These are phyloP conservation scores for Suhomyces atakaporum DNA, from an alignment of 1,139 yeast genomes.

Conservation along the genomic window DNA sequence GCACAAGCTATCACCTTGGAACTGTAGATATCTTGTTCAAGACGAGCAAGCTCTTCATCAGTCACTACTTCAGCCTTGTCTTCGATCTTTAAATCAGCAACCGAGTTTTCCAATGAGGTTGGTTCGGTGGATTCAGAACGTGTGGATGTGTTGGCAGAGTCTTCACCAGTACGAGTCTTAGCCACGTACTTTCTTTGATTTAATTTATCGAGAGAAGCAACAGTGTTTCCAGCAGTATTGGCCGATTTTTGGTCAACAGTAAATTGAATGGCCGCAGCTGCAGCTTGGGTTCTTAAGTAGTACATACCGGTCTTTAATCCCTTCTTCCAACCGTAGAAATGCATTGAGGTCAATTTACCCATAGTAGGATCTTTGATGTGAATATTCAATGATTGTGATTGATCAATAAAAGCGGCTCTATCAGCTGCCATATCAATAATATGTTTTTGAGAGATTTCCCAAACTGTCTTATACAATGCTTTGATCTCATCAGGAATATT, in stretches of 20 bases:
- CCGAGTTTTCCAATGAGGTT: slow-evolving; percentile 49
- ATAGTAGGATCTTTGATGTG: slow-evolving; percentile 84
- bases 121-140: slow-evolving; percentile 50
- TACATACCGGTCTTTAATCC: slow-evolving; percentile 99
- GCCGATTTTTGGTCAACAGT: slow-evolving; percentile 50
- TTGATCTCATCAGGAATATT: slow-evolving; percentile 78
- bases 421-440: slow-evolving; percentile 96
- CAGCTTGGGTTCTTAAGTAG: slow-evolving; percentile 80
- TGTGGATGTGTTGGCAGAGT: slow-evolving; percentile 29
- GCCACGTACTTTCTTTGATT: slow-evolving; percentile 54
- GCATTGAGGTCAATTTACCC: slow-evolving; percentile 96
- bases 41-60: slow-evolving; percentile 21
- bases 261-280: slow-evolving; percentile 62
- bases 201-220: slow-evolving; percentile 58
- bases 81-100: slow-evolving; percentile 44
- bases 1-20: slow-evolving; percentile 96
- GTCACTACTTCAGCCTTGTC: slow-evolving; percentile 17
- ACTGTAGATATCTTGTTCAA: slow-evolving; percentile 75
- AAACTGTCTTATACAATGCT: slow-evolving; percentile 84
- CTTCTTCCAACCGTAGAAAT: slow-evolving; percentile 95
- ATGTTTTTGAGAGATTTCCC: slow-evolving; percentile 91
- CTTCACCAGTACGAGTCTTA: slow-evolving; percentile 32
- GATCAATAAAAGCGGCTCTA: slow-evolving; percentile 90
- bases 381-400: slow-evolving; percentile 88
- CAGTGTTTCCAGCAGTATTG: slow-evolving; percentile 17